Conservation (phyloP, 1,284 basidiomycete species). For the Clitocybe nebularis region DNA sequence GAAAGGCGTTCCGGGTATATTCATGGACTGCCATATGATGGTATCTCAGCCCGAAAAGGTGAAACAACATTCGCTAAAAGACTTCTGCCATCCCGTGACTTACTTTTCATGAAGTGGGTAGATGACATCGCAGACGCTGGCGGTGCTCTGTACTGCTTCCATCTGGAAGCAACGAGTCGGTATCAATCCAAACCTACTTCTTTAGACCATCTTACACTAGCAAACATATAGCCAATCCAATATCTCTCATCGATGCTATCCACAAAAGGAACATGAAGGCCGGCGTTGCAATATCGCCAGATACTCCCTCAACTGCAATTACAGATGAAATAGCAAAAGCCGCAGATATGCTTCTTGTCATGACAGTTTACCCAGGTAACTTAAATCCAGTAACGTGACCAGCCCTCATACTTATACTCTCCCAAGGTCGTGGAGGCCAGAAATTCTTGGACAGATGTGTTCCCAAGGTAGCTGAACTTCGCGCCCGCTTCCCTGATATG, state of each 20-base stretch:
- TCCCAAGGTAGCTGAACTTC: conserved; percentile 89
- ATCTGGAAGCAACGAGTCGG: conserved; percentile 92
- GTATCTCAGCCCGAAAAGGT: conserved; percentile 91
- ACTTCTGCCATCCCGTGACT: conserved; percentile 8
- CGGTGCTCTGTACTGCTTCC: conserved; percentile 95
- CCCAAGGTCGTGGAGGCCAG: conserved; percentile 87
- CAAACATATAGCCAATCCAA: no score
- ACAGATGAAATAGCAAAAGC: conserved; percentile 76
- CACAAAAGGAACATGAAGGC: conserved; percentile 81
- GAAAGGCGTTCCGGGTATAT: conserved; percentile 89
- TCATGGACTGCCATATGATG: conserved; percentile 99
- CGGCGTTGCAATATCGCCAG: conserved; percentile 92
- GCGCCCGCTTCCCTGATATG: conserved; percentile 85
- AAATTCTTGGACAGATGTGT: conserved; percentile 95
- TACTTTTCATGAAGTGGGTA: conserved; percentile 71
- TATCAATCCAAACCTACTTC: no score
- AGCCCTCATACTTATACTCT: background rate
- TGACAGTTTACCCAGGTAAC: conserved; percentile 91
- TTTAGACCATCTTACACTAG: no score
- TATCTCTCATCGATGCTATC: conserved; percentile 75
- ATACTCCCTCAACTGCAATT: conserved; percentile 83
- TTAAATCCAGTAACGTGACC: conserved; percentile 3
- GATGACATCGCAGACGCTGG: conserved; percentile 94
- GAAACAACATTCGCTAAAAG: no score
- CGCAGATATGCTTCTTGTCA: conserved; percentile 93